These are phyloP conservation scores for Pythium sukuiense DNA, from an alignment of 352 stramenopile species.

Conservation along the genomic window DNA sequence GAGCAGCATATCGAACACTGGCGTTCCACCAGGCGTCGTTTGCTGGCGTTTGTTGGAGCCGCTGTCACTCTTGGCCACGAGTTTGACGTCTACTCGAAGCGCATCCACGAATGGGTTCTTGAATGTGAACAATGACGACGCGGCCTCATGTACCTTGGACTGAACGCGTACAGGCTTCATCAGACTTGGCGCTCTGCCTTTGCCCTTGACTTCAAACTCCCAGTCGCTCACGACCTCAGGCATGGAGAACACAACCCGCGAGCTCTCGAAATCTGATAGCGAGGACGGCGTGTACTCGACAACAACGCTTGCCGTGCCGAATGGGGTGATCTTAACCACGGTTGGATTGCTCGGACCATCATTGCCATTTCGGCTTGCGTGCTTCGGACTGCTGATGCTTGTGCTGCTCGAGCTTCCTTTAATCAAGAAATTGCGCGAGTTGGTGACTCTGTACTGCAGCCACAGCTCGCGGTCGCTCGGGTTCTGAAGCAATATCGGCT, in stretches of 20 bases:
- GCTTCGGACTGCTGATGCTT: background rate
- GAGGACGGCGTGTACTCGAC: conserved; percentile 91
- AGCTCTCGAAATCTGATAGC: conserved; percentile 74
- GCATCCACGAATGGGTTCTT: conserved; percentile 90
- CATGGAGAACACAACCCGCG: conserved; percentile 72
- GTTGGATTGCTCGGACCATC: background rate
- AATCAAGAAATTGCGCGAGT: conserved; percentile 91
- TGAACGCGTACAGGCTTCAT: conserved; percentile 84
- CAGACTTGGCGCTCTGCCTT: conserved; percentile 81
- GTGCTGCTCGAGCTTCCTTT: conserved; percentile 29
- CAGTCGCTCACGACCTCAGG: conserved; percentile 85
- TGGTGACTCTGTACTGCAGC: conserved; percentile 69
- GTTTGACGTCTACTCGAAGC: conserved; percentile 79
- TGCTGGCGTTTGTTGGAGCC: conserved; percentile 1
- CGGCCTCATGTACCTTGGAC: conserved; percentile 76
- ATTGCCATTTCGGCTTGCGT: conserved; percentile 7
- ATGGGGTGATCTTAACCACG: conserved; percentile 59
- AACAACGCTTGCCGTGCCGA: conserved; percentile 60
- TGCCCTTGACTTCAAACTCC: conserved; percentile 81
- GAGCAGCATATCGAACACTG: conserved; percentile 75
- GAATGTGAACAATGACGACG: conserved; percentile 89
- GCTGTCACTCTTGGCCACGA: conserved; percentile 35
- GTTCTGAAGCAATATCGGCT: conserved; percentile 89
- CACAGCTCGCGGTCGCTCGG: conserved; percentile 77
- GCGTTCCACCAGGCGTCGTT: background rate